These are phyloP conservation scores for Trematosphaeria pertusa DNA, from an alignment of 2,329 filamentous ascomycete genomes.

Conservation along the genomic window DNA sequence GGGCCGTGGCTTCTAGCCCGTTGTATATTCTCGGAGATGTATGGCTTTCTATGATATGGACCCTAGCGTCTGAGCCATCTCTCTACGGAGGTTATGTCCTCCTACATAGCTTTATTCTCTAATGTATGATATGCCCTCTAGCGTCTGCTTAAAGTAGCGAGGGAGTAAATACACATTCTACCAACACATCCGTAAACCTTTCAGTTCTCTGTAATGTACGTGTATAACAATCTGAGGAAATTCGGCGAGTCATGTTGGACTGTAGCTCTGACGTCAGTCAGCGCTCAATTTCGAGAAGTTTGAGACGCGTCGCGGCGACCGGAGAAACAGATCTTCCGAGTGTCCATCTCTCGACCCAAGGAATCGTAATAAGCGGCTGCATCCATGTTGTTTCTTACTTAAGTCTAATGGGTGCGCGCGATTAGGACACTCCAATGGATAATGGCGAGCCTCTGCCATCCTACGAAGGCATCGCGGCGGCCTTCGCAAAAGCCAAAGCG, in stretches of 20 bases:
- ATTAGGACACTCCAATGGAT: conserved; percentile 43
- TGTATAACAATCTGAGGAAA: no score
- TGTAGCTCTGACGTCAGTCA: no score
- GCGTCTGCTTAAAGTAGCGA: conserved; percentile 39
- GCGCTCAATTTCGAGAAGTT: no score
- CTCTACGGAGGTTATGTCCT: conserved; percentile 46
- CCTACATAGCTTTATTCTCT: conserved; percentile 51
- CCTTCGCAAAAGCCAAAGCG: conserved; percentile 44
- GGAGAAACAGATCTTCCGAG: no score
- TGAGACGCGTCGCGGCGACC: no score
- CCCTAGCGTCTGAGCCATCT: conserved; percentile 24
- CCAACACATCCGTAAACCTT: conserved; percentile 12
- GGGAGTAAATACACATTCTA: conserved; percentile 46
- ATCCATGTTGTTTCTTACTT: no score
- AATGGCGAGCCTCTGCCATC: conserved; percentile 46
- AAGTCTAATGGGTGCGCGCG: conserved; percentile 7
- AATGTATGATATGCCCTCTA: conserved; percentile 49
- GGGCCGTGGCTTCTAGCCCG: conserved; percentile 25
- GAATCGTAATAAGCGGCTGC: no score
- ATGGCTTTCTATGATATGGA: conserved; percentile 28
- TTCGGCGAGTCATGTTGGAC: no score
- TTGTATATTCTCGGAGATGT: conserved; percentile 50
- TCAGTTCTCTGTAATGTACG: neutral
- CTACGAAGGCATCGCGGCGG: conserved; percentile 45
- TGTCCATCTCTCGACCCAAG: no score